Evolutionary conservation across 106 monocot genomes (phyloP), one percentile per base, ranked within the genome.

Genomic region (Cymbidium sinense): DNA sequence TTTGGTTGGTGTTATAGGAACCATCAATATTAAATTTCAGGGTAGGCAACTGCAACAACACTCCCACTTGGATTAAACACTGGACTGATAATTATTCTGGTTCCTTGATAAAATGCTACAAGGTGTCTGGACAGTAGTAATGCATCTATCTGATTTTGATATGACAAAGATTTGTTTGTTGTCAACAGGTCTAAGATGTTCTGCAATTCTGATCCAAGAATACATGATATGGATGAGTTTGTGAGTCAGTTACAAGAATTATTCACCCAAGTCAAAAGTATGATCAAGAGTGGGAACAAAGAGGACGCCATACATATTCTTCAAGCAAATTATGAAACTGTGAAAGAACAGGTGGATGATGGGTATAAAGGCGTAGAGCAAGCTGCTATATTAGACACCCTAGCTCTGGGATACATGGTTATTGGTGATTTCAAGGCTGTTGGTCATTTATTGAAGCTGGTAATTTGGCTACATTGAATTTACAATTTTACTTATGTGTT

Each of bases 351-450:
- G 50, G 76, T 90, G 33, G 76, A 78, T 33, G 73, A 62, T 83
- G 92, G 92, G 62, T 73, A 29, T 12, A 85, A 75, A 79, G 88
- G 86, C 73, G 88, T 95, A 55, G 92, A 92, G 58, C 90, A 90
- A 85, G 95, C 90, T 86, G 92, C 95, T 82, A 58, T 86, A 73
- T 85, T 95, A 37, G 92, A 92, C 74, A 76, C 88, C 55, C 27
- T 95, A 77, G 92, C 92, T 33, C 80, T 92, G 81, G 95, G 95
- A 77, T 95, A 92, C 62, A 78, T 92, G 75, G 77, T 70, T 65
- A 54, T 79, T 71, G 95, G 88, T 73, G 80, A 92, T 50, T 6
- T 82, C 34, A 80, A 88, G 30, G 17, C 70, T 54, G 89, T 85
- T 34, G 83, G 81, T 50, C 54, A 70, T 81, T 69, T 92, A 76